A percentile compares a stretch with the other conserved stretches of the same genome.
phyloP scores from a whole-genome alignment of 805 yeast species.

The Tetrapisispora namnaoensis region DNA sequence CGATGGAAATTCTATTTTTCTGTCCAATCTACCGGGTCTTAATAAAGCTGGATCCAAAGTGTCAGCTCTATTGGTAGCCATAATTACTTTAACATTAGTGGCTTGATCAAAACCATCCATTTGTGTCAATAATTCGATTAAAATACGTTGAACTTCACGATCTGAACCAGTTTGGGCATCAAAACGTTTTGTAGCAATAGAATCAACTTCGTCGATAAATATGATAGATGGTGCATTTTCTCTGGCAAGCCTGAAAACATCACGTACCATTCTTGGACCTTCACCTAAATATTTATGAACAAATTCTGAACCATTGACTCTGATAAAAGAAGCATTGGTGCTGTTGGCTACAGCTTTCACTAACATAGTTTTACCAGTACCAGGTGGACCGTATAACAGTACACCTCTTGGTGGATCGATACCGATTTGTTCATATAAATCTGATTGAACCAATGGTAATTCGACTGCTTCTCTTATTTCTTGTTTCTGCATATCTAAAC shows the following conservation, averaged over 20 bases:
- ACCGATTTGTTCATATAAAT: conserved; percentile 93
- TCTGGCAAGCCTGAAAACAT: conserved; percentile 92
- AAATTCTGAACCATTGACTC: conserved; percentile 96
- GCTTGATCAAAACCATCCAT: conserved; percentile 99
- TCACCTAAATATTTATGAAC: conserved; percentile 98
- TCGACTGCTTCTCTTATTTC: conserved; percentile 98
- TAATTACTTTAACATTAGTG: conserved; percentile 90
- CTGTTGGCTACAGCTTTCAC: conserved; percentile 98
- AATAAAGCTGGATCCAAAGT: conserved; percentile 96
- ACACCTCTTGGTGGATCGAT: conserved; percentile 99
- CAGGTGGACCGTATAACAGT: conserved; percentile 96
- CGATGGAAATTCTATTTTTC: conserved; percentile 96
- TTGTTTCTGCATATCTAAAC: conserved; percentile 97
- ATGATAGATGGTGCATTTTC: conserved; percentile 96
- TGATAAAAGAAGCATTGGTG: conserved; percentile 89
- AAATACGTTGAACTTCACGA: conserved; percentile 96
- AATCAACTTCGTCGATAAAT: conserved; percentile 97
- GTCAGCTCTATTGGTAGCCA: conserved; percentile 99
- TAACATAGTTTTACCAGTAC: conserved; percentile 98
- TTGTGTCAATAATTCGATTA: conserved; percentile 90
- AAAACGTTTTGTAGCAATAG: conserved; percentile 97
- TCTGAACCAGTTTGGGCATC: conserved; percentile 99
- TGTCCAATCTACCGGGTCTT: conserved; percentile 96
- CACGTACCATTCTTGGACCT: conserved; percentile 99
- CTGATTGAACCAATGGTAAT: conserved; percentile 90